A percentile compares a stretch with the other conserved stretches of the same genome.
Conservation (phyloP, 441 rosid species). For the Syzygium malaccense region DNA sequence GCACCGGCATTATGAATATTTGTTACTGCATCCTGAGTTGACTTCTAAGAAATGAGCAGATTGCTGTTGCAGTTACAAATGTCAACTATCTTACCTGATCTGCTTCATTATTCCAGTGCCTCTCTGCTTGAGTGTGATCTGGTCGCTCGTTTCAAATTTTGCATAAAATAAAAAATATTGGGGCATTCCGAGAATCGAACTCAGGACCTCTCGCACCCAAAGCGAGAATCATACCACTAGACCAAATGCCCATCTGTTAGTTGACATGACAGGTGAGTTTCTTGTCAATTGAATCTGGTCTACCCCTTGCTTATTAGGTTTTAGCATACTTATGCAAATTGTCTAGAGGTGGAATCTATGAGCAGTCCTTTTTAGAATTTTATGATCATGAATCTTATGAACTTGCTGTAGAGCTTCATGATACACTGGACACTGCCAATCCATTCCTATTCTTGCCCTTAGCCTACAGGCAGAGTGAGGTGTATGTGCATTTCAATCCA, state of each 20-base stretch:
- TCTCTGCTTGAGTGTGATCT: background rate
- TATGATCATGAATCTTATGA: background rate
- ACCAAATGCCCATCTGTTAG: slow-evolving; percentile 6
- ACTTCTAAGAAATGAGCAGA: background rate
- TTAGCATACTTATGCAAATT: background rate
- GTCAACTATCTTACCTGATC: background rate
- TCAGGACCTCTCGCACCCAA: slow-evolving; percentile 66
- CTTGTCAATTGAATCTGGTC: background rate
- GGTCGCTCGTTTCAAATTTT: background rate
- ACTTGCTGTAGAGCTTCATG: background rate
- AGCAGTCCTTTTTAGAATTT: background rate
- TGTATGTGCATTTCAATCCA: background rate
- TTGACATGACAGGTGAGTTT: background rate
- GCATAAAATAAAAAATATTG: background rate
- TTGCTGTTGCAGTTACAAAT: background rate
- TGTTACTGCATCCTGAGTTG: background rate
- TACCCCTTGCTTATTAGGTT: background rate
- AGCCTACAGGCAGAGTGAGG: background rate
- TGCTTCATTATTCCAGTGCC: background rate
- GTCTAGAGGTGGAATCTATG: background rate
- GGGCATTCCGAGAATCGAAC: slow-evolving; percentile 44
- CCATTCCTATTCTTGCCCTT: background rate
- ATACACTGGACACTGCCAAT: background rate
- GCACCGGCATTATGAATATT: background rate
- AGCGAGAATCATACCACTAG: slow-evolving; percentile 42